A percentile compares a stretch with the other conserved stretches of the same genome.
phyloP scores from a whole-genome alignment of 1,284 basidiomycete genomes.

The Neonothopanus nambi region DNA sequence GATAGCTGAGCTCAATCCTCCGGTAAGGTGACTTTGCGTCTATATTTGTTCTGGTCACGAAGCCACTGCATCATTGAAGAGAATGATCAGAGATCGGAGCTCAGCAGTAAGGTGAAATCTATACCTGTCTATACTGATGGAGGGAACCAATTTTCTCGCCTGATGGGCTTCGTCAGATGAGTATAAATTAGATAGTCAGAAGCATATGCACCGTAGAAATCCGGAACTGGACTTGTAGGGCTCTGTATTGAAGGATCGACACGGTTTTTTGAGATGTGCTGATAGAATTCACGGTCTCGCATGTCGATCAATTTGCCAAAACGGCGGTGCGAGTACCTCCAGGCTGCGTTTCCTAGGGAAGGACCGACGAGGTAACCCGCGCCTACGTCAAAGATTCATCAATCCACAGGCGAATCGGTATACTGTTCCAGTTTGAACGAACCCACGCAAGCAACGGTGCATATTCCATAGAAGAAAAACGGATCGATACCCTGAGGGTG shows the following conservation, averaged over 20 bases:
- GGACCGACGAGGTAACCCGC: conserved; percentile 83
- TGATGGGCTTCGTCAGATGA: conserved; percentile 24
- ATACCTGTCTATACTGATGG: conserved; percentile 78
- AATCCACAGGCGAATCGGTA: background rate
- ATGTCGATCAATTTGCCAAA: conserved; percentile 75
- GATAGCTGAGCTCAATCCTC: conserved; percentile 36
- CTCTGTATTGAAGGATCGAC: conserved; percentile 87
- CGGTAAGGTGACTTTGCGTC: conserved; percentile 68
- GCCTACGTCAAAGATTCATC: conserved; percentile 42
- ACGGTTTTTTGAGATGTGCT: conserved; percentile 79
- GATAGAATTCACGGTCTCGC: conserved; percentile 81
- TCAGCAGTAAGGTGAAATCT: conserved; percentile 20
- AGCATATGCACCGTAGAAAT: conserved; percentile 78
- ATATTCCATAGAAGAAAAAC: conserved; percentile 81
- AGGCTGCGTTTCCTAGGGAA: conserved; percentile 71
- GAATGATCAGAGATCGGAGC: background rate
- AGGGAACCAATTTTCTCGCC: conserved; percentile 85
- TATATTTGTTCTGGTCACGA: conserved; percentile 85
- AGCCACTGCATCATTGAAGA: conserved; percentile 62
- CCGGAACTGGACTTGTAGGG: conserved; percentile 85
- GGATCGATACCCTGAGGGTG: conserved; percentile 76
- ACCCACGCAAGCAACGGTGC: conserved; percentile 77
- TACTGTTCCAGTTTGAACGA: conserved; percentile 26
- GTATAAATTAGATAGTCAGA: conserved; percentile 4
- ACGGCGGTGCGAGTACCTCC: conserved; percentile 73